A percentile compares a stretch with the other conserved stretches of the same genome.
phyloP scores from a whole-genome alignment of 139 green algal species.

The Bryopsis sp. region DNA sequence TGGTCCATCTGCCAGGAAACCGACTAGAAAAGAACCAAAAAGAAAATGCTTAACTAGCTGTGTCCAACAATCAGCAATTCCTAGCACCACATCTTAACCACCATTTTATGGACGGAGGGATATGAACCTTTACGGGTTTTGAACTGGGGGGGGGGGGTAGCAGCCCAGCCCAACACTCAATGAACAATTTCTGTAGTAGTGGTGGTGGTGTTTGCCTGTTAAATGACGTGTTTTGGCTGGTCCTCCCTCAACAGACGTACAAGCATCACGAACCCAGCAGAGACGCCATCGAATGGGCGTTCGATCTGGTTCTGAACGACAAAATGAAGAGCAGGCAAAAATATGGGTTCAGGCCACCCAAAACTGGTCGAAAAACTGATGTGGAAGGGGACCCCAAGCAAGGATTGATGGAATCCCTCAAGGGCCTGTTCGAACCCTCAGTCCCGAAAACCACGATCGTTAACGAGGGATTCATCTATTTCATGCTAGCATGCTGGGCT shows the following conservation, averaged over 20 bases:
- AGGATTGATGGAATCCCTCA: background rate
- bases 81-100: too few relatives aligned
- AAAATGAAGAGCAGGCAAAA: slow-evolving; percentile 52
- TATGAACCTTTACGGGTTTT: too few relatives aligned
- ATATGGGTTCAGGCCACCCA: slow-evolving; percentile 57
- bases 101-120: too few relatives aligned
- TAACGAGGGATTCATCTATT: slow-evolving; percentile 74
- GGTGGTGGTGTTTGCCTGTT: too few relatives aligned
- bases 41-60: too few relatives aligned
- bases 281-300: slow-evolving; percentile 76
- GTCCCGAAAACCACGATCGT: slow-evolving; percentile 59
- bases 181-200: too few relatives aligned
- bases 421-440: slow-evolving; percentile 51
- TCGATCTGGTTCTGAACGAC: slow-evolving; percentile 58
- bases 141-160: too few relatives aligned
- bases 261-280: slow-evolving; percentile 56
- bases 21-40: too few relatives aligned
- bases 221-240: too few relatives aligned
- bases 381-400: slow-evolving; percentile 21
- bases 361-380: slow-evolving; percentile 37
- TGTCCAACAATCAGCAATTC: too few relatives aligned
- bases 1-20: too few relatives aligned
- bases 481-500: slow-evolving; percentile 54
- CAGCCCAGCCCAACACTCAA: too few relatives aligned
- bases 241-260: slow-evolving; percentile 60